Base-by-base conservation (phyloP, 148 eudicot species). In the Persicaria tinctoria region DNA sequence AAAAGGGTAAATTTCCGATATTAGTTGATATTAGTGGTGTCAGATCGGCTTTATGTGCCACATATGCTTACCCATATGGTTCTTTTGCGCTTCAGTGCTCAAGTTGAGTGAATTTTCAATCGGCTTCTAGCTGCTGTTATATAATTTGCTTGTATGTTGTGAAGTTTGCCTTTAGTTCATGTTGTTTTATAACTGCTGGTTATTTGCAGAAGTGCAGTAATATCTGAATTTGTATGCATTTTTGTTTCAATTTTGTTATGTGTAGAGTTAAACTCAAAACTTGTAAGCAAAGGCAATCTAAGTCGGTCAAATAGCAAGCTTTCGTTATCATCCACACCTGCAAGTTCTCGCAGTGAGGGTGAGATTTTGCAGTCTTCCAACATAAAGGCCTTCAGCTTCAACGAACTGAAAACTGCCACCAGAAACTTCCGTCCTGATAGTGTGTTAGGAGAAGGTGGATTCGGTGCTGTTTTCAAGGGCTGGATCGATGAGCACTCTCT, bases 381-480 rank as follows among this genome's bases (percentile, higher is more conserved):
- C 77, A 47, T 87, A 57, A 87, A 83, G 78, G 79, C 62, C 77
- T 87, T 84, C 75, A 66, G 84, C 0, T 82, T 78, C 55, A 45
- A 78, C 18, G 87, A 87, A 64, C 85, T 87, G 60, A 82, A 59
- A 73, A 70, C 75, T 0, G 82, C 86, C 44, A 87, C 89, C 16
- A 75, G 87, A 59, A 84, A 84, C 62, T 87, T 87, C 73, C 84
- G 86, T 5, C 86, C 89, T 0, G 89, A 84, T 73, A 80, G 87
- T 57, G 84, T 87, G 38, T 54, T 87, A 78, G 87, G 87, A 9
- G 87, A 78, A 77, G 89, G 89, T 46, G 89, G 89, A 11, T 87
- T 87, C 74, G 89, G 87, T 62, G 84, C 87, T 3, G 89, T 87
- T 78, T 87, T 78, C 73, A 87, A 84, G 73, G 87, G 89, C 63